These are phyloP conservation scores for Yarrowia sp. DNA, from an alignment of 805 yeast genomes.

Conservation along the genomic window DNA sequence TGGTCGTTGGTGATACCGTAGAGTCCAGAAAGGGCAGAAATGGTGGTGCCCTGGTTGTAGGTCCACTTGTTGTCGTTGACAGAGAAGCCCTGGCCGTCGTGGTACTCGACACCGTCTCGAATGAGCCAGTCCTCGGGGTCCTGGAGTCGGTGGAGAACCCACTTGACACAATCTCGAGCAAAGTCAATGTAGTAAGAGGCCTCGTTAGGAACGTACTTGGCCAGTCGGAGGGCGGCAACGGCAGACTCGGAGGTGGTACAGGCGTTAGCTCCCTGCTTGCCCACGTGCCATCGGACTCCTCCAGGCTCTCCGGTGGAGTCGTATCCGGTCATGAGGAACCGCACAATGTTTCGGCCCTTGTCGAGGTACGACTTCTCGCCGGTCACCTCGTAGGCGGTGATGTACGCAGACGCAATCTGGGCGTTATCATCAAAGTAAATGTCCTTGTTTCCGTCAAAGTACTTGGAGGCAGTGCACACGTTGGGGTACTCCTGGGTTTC, in stretches of 20 bases:
- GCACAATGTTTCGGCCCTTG: conserved; percentile 54
- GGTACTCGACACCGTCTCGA: conserved; percentile 55
- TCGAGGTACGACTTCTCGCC: conserved; percentile 52
- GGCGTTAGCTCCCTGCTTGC: conserved; percentile 56
- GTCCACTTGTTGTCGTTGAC: conserved; percentile 58
- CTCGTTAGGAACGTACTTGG: conserved; percentile 48
- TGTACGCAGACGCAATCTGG: conserved; percentile 61
- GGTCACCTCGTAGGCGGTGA: conserved; percentile 67
- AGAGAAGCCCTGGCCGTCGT: conserved; percentile 36
- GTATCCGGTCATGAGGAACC: conserved; percentile 66
- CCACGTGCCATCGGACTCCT: conserved; percentile 66
- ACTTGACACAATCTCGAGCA: conserved; percentile 58
- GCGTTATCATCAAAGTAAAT: conserved; percentile 73
- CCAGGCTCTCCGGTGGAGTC: conserved; percentile 48
- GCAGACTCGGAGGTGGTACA: conserved; percentile 70
- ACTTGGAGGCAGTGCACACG: conserved; percentile 58
- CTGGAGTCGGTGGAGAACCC: conserved; percentile 51
- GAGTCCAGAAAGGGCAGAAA: conserved; percentile 52
- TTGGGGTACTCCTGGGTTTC: conserved; percentile 51
- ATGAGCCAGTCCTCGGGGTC: conserved; percentile 56
- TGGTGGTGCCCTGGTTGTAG: conserved; percentile 64
- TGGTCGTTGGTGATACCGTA: conserved; percentile 50
- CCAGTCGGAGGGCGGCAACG: conserved; percentile 55
- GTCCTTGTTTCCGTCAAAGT: conserved; percentile 56
- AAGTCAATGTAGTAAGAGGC: conserved; percentile 46